phyloP scores from a whole-genome alignment of 768 basidiomycete species.

The Pleurotus djamor region DNA sequence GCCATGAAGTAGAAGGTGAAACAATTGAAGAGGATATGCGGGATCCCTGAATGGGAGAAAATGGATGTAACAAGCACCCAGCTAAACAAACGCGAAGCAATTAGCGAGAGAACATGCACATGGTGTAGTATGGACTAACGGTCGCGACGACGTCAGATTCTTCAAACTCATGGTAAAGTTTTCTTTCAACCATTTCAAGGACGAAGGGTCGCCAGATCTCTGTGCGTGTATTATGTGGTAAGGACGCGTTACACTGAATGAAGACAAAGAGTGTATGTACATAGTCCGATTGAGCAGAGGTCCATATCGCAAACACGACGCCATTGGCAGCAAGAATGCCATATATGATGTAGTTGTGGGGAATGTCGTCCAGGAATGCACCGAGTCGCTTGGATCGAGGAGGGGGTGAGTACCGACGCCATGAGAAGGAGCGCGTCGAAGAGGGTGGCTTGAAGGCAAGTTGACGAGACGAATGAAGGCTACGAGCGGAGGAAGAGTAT shows the following conservation, averaged over 20 bases:
- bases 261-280: slow-evolving; percentile 16
- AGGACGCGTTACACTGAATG: not conserved
- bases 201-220: slow-evolving; percentile 35
- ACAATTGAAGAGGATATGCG: slow-evolving; percentile 74
- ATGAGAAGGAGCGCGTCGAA: not conserved
- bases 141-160: slow-evolving; percentile 62
- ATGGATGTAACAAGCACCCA: slow-evolving; percentile 72
- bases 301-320: slow-evolving; percentile 61
- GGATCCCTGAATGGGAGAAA: slow-evolving; percentile 66
- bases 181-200: slow-evolving; percentile 8
- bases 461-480: not conserved
- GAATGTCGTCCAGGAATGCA: slow-evolving; percentile 50
- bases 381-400: slow-evolving; percentile 15
- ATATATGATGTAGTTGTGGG: slow-evolving; percentile 53
- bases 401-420: slow-evolving; percentile 3
- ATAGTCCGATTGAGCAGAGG: slow-evolving; percentile 36
- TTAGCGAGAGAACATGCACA: slow-evolving; percentile 1
- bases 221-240: slow-evolving; percentile 18
- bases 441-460: not conserved
- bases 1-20: slow-evolving; percentile 80
- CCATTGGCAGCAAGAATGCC: slow-evolving; percentile 66
- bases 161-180: slow-evolving; percentile 54
- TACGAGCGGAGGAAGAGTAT: not conserved
- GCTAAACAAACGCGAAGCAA: slow-evolving; percentile 22
- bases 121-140: slow-evolving; percentile 39